Conservation (phyloP, 2,329 filamentous ascomycete genomes). For the Xylaria polymorpha region DNA sequence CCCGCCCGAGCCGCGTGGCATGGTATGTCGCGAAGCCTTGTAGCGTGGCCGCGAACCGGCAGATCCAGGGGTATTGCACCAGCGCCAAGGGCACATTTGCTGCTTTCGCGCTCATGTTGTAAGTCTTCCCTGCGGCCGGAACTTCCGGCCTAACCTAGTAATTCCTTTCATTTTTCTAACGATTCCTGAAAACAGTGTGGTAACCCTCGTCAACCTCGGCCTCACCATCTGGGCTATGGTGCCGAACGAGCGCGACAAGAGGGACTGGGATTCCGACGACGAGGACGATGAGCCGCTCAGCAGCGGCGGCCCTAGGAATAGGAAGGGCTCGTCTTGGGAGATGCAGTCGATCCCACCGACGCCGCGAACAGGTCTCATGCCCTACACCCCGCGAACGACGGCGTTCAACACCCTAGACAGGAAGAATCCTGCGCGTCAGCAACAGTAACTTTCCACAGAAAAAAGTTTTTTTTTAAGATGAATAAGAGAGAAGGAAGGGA, state of each 20-base stretch:
- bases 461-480: not conserved
- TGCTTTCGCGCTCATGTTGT: constrained; percentile 75
- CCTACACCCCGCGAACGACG: constrained; percentile 74
- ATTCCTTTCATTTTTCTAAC: constrained; percentile 7
- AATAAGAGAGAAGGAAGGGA: not conserved
- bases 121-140: constrained; percentile 50
- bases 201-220: constrained; percentile 69
- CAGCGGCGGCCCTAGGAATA: constrained; percentile 49
- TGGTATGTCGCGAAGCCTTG: constrained; percentile 84
- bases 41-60: constrained; percentile 65
- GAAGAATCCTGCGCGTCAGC: constrained; percentile 63
- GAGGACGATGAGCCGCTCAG: constrained; percentile 52
- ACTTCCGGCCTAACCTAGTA: not conserved
- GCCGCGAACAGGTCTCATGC: constrained; percentile 52
- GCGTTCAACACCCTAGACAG: constrained; percentile 74
- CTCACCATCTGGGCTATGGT: constrained; percentile 69
- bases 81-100: constrained; percentile 76
- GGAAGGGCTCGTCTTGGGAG: constrained; percentile 65
- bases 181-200: constrained; percentile 55
- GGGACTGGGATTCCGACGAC: constrained; percentile 56
- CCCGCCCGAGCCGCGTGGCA: constrained; percentile 69
- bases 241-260: constrained; percentile 66
- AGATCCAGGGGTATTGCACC: constrained; percentile 69
- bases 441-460: constrained; percentile 38
- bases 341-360: constrained; percentile 63